These are phyloP conservation scores for Umbelopsis ramanniana DNA, from an alignment of 192 early-diverging fungal species.

Conservation along the genomic window DNA sequence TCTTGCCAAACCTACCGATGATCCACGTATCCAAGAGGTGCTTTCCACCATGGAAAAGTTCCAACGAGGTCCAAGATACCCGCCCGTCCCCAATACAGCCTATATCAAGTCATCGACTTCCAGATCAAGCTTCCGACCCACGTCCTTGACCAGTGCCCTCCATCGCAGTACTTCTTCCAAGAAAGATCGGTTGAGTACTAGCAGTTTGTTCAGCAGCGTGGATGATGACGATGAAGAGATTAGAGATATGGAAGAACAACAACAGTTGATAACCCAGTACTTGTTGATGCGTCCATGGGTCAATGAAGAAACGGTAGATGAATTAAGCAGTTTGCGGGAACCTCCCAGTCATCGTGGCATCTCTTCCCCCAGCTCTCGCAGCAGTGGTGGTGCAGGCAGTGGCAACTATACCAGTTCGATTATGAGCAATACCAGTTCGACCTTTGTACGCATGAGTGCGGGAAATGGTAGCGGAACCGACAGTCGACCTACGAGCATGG, in stretches of 20 bases:
- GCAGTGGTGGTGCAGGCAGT: constrained; percentile 28
- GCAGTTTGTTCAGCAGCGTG: constrained; percentile 30
- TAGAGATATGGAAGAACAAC: constrained; percentile 60
- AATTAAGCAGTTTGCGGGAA: constrained; percentile 67
- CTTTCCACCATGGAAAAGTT: constrained; percentile 60
- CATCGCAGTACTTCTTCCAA: constrained; percentile 56
- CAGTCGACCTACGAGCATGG: constrained; percentile 48
- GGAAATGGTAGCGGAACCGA: constrained; percentile 36
- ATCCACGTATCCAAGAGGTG: constrained; percentile 67
- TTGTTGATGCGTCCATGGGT: constrained; percentile 71
- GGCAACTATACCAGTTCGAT: constrained; percentile 35
- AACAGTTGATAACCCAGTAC: constrained; percentile 71
- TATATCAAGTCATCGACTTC: constrained; percentile 58
- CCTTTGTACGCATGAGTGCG: constrained; percentile 28
- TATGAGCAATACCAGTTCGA: constrained; percentile 38
- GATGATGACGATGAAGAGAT: constrained; percentile 56
- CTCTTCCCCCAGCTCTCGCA: constrained; percentile 13
- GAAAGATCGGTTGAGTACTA: constrained; percentile 33
- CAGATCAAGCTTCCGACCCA: constrained; percentile 59
- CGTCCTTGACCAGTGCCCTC: constrained; percentile 56
- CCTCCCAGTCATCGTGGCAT: constrained; percentile 52
- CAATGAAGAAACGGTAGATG: constrained; percentile 78
- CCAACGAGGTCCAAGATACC: constrained; percentile 65
- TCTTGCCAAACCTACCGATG: constrained; percentile 33
- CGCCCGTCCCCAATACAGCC: constrained; percentile 43